Conservation (phyloP, 1,284 basidiomycete species). For the Rhodofomes roseus region DNA sequence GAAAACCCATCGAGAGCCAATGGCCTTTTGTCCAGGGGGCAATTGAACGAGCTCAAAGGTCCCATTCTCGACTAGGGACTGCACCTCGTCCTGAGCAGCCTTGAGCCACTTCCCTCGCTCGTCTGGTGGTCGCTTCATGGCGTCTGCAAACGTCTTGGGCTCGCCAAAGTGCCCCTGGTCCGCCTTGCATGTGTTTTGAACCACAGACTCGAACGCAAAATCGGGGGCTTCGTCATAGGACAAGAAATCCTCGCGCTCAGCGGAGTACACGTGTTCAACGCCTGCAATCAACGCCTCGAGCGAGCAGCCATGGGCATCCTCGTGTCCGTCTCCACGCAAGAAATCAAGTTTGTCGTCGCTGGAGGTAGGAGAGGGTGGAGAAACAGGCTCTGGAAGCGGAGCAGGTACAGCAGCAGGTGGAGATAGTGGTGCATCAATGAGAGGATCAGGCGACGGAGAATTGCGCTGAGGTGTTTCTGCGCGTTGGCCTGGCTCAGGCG, state of each 20-base stretch:
- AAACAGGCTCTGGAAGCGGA: background rate
- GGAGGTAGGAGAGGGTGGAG: conserved; percentile 4
- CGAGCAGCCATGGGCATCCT: background rate
- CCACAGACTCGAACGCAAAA: conserved; percentile 3
- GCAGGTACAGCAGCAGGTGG: background rate
- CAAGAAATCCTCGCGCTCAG: background rate
- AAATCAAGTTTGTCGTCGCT: conserved; percentile 6
- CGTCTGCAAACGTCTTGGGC: background rate
- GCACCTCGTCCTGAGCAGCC: conserved; percentile 8
- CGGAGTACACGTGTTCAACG: conserved; percentile 8
- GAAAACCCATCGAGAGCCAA: conserved; percentile 31
- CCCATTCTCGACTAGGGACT: conserved; percentile 15
- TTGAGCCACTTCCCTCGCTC: conserved; percentile 6
- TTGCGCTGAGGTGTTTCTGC: background rate
- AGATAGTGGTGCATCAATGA: background rate
- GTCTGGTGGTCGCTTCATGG: background rate
- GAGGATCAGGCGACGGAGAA: background rate
- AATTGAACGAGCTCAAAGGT: conserved; percentile 22
- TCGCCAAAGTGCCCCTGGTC: conserved; percentile 5
- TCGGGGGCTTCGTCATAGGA: background rate
- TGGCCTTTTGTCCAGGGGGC: conserved; percentile 17
- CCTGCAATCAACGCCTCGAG: conserved; percentile 5
- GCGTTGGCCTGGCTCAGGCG: conserved; percentile 1
- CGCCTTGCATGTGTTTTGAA: background rate
- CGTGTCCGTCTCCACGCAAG: background rate